These are phyloP conservation scores for Ophiostoma ips DNA, from an alignment of 2,329 filamentous ascomycete species.

Conservation along the genomic window DNA sequence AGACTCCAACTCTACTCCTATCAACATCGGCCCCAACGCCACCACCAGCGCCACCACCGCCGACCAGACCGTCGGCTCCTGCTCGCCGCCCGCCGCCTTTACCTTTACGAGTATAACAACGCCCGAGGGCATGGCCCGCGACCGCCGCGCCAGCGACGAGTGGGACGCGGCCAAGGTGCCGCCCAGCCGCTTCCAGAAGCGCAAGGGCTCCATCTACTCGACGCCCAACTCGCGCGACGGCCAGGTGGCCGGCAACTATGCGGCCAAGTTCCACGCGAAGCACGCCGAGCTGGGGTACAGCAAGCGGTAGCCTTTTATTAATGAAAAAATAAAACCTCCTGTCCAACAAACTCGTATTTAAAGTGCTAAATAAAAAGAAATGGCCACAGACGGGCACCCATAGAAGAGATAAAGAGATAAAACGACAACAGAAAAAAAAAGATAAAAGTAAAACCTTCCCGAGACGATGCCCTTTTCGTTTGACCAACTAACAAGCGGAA, in stretches of 20 bases:
- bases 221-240: slow-evolving; percentile 52
- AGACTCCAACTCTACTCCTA: slow-evolving; percentile 2
- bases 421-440: too few relatives aligned
- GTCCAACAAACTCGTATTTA: too few relatives aligned
- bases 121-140: neutral
- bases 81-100: slow-evolving; percentile 3
- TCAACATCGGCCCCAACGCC: slow-evolving; percentile 4
- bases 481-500: too few relatives aligned
- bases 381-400: too few relatives aligned
- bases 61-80: neutral
- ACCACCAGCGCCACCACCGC: too few relatives aligned
- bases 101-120: slow-evolving; percentile 5
- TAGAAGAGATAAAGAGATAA: too few relatives aligned
- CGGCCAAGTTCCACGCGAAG: slow-evolving; percentile 47
- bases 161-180: slow-evolving; percentile 49
- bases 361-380: too few relatives aligned
- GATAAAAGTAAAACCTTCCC: too few relatives aligned
- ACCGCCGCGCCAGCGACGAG: slow-evolving; percentile 9
- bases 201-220: slow-evolving; percentile 54
- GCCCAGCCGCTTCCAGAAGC: slow-evolving; percentile 54
- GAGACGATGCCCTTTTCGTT: too few relatives aligned
- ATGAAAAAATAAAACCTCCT: too few relatives aligned
- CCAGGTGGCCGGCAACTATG: slow-evolving; percentile 45
- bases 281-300: slow-evolving; percentile 36
- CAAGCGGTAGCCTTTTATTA: slow-evolving; percentile 17